Percentiles rank a stretch among this genome's conserved stretches.
These are phyloP conservation scores for Pseudogymnoascus sp. DNA, from an alignment of 2,329 filamentous ascomycete genomes.

Conservation along the genomic window DNA sequence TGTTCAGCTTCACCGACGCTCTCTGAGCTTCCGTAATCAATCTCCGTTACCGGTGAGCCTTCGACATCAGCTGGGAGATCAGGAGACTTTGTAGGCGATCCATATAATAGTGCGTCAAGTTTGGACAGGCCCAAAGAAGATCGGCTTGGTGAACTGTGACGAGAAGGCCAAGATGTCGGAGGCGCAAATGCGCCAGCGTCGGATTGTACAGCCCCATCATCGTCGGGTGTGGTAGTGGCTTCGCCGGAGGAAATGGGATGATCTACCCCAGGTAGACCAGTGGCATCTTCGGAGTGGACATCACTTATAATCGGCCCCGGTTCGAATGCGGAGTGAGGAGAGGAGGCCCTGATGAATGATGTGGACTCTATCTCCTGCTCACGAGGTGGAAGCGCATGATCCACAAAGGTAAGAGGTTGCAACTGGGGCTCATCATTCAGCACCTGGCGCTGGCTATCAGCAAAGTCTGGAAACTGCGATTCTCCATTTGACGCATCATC, in stretches of 20 bases:
- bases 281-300: neutral
- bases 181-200: neutral
- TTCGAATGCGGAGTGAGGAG: neutral
- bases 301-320: neutral
- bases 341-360: neutral
- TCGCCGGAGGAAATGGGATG: neutral
- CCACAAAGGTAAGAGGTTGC: neutral
- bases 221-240: neutral
- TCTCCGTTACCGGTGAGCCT: slow-evolving; percentile 24
- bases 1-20: slow-evolving; percentile 12
- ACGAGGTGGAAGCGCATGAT: neutral
- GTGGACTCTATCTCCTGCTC: neutral
- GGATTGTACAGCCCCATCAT: neutral
- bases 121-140: neutral
- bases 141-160: neutral
- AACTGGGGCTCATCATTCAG: neutral
- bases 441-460: neutral
- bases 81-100: neutral
- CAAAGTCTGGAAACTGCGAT: slow-evolving; percentile 7
- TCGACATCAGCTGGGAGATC: neutral
- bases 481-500: slow-evolving; percentile 19
- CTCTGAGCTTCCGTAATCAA: slow-evolving; percentile 27
- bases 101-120: neutral
- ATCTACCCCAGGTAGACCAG: neutral
- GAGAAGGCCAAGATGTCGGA: neutral